Conservation (phyloP, 2,329 filamentous ascomycete species). For the Trichoderma afroharzianum region DNA sequence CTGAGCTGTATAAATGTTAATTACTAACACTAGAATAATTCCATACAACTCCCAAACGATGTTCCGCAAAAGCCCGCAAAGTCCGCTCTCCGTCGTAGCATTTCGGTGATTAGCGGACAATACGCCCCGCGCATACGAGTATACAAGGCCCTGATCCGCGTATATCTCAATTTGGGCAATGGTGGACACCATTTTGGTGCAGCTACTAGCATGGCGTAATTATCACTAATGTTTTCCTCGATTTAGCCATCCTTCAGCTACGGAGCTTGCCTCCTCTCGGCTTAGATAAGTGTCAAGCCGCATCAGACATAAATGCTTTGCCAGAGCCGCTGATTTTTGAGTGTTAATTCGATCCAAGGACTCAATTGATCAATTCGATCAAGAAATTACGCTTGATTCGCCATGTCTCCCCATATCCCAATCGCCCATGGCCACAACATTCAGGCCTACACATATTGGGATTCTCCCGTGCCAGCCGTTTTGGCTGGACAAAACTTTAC, state of each 20-base stretch:
- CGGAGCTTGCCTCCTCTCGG: neutral
- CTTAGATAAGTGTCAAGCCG: neutral
- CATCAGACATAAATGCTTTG: neutral
- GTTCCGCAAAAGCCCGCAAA: neutral
- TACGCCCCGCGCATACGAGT: neutral
- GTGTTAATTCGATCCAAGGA: neutral
- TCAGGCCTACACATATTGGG: slow-evolving; percentile 5
- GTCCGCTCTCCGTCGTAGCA: neutral
- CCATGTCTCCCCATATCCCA: neutral
- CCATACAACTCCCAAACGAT: neutral
- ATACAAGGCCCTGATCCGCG: neutral
- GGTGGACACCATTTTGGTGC: neutral
- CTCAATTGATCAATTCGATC: neutral
- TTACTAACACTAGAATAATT: neutral
- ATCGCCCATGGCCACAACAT: neutral
- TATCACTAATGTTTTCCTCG: neutral
- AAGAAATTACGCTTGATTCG: neutral
- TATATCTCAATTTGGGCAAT: neutral
- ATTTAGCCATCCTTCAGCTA: neutral
- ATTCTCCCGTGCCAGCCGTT: neutral
- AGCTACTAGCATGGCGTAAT: neutral
- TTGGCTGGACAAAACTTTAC: neutral
- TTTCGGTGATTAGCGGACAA: neutral
- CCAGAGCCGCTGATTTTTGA: too few species aligned
- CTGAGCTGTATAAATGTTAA: neutral